Percentiles rank a stretch among this genome's conserved stretches.
These are phyloP conservation scores for Fomitopsis serialis DNA, from an alignment of 768 basidiomycete genomes.

Conservation along the genomic window DNA sequence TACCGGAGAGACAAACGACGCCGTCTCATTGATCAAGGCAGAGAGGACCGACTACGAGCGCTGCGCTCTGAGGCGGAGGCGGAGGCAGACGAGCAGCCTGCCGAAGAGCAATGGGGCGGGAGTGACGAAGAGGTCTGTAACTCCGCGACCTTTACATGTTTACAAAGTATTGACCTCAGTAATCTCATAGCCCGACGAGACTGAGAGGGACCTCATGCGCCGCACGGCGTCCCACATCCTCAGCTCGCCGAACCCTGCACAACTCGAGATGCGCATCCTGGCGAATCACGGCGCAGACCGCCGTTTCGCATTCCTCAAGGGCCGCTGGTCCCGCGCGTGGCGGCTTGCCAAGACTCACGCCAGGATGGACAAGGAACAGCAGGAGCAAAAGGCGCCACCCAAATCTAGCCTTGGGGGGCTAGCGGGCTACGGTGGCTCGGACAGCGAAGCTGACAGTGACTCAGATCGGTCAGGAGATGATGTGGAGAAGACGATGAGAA, in stretches of 20 bases:
- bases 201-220: slow-evolving; percentile 61
- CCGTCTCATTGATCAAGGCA: slow-evolving; percentile 47
- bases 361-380: slow-evolving; percentile 20
- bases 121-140: slow-evolving; percentile 62
- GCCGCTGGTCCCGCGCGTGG: slow-evolving; percentile 72
- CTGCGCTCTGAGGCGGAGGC: slow-evolving; percentile 40
- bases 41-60: slow-evolving; percentile 64
- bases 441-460: slow-evolving; percentile 18
- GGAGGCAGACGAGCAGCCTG: slow-evolving; percentile 15
- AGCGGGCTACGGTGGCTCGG: slow-evolving; percentile 45
- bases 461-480: slow-evolving; percentile 9
- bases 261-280: slow-evolving; percentile 84
- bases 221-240: slow-evolving; percentile 68
- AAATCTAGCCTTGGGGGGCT: slow-evolving; percentile 53
- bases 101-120: slow-evolving; percentile 48
- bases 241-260: slow-evolving; percentile 69
- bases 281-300: slow-evolving; percentile 78
- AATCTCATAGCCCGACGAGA: slow-evolving; percentile 46
- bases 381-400: slow-evolving; percentile 24
- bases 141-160: background rate
- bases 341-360: slow-evolving; percentile 43
- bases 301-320: slow-evolving; percentile 78
- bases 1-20: slow-evolving; percentile 66
- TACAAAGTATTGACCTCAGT: background rate
- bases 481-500: background rate